These are phyloP conservation scores for Podaxis pistillaris DNA, from an alignment of 768 basidiomycete genomes.

Conservation along the genomic window DNA sequence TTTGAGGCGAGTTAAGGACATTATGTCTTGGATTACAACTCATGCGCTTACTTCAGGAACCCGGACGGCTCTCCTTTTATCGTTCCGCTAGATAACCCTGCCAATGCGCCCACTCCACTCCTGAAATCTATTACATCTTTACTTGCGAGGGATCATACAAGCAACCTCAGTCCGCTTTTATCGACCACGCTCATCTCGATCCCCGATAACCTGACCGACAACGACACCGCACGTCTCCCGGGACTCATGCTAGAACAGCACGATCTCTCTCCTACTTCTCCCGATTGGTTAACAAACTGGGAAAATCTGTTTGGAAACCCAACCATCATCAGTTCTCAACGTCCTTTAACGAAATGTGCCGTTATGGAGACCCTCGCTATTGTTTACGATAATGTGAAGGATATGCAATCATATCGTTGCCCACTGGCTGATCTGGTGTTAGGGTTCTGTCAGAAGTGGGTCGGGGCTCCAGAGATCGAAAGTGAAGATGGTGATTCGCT, in stretches of 20 bases:
- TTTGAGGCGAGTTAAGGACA: conserved; percentile 49
- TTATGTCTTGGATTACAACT: not conserved
- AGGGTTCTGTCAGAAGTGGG: conserved; percentile 35
- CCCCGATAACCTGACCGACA: conserved; percentile 67
- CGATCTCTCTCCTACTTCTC: conserved; percentile 67
- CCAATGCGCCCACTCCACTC: conserved; percentile 57
- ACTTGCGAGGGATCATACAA: conserved; percentile 60
- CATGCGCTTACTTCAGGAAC: conserved; percentile 22
- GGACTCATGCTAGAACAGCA: conserved; percentile 63
- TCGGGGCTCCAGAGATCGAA: conserved; percentile 25
- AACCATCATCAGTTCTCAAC: conserved; percentile 36
- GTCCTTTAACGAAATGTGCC: conserved; percentile 53
- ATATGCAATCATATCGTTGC: conserved; percentile 64
- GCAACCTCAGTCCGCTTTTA: conserved; percentile 57
- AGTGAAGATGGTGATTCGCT: conserved; percentile 38
- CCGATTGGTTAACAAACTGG: conserved; percentile 74
- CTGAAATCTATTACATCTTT: conserved; percentile 62
- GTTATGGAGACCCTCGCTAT: conserved; percentile 55
- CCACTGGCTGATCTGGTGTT: conserved; percentile 53
- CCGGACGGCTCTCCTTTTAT: conserved; percentile 30
- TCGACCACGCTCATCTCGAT: conserved; percentile 64
- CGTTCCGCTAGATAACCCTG: conserved; percentile 54
- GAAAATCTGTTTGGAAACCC: conserved; percentile 49
- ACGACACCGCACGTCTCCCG: conserved; percentile 63
- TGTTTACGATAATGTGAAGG: conserved; percentile 65